Evolutionary conservation across 225 moss, liverwort and hornwort genomes (phyloP), one percentile per base, ranked within the genome.

Genomic region (Marchantia paleacea): DNA sequence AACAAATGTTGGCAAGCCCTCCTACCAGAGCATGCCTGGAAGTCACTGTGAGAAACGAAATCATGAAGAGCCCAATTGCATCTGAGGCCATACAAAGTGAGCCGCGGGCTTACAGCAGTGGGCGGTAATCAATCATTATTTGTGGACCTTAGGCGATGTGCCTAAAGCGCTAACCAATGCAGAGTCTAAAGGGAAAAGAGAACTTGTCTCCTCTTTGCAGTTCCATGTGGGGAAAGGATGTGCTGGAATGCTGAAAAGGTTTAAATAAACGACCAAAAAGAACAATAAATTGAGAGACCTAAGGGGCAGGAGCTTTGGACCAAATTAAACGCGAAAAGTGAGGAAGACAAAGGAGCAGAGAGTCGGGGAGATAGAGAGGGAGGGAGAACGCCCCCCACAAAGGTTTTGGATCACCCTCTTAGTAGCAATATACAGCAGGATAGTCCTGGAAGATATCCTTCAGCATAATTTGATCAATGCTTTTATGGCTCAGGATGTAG

Each of bases 361-460:
- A 62, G 73, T 52, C 28, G 70, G 77, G 62, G 75, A 52, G 74
- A 72, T 60, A 67, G 28, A 60, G 72, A 64, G 81, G 53, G 48
- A 81, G 66, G 78, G 63, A 76, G 49, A 48, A 75, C 68, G 82
- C 63, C 85, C 88, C 79, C 69, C 57, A 73, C 69, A 81, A 60
- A 80, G 75, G 81, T 87, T 85, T 87, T 87, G 80, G 72, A 83
- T 86, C 85, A 87, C 88, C 78, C 85, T 91, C 85, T 80, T 77
- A 83, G 78, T 85, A 90, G 85, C 89, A 90, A 91, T 94, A 89
- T 90, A 91, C 92, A 92, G 85, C 88, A 85, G 91, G 87, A 92
- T 81, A 81, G 84, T 85, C 86, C 90, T 87, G 55, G 84, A 89
- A 84, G 91, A 80, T 70, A 83, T 83, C 85, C 88, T 83, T 85